Base-by-base conservation (phyloP, 768 basidiomycete genomes). In the Phaeotremella fagi region DNA sequence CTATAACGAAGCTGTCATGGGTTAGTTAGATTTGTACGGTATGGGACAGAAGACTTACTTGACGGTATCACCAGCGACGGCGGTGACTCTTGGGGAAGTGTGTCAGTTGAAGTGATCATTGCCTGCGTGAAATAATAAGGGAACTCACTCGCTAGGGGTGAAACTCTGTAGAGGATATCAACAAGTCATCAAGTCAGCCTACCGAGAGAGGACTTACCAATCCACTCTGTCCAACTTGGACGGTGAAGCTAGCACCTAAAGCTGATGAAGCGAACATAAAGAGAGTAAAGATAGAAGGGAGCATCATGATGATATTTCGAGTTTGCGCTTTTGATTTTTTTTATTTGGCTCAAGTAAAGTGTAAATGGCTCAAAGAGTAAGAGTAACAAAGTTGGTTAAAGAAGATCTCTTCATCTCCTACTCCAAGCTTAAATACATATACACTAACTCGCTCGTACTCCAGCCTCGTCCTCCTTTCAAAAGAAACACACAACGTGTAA, bases 31-130 rank as follows among this genome's bases (percentile, higher is more conserved):
- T 7, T 33, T 16, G 9, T 7, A 7, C 16, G 31, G 7, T 33
- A 7, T 33, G 31, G 31, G 20, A 26, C 7, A 18, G 18, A 24
- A 33, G 20, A 47, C 43, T 11, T 28, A 52, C 50, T 52, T 46
- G 38, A 52, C 41, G 24, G 36, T 31, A 28, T 52, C 50, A 16
- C 50, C 50, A 29, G 45, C 23, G 22, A 42, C 50, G 18, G 41
- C 50, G 11, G 23, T 28, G 24, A 52, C 29, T 23, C 25, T 52
- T 11, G 14, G 6, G 14, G 27, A 29, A 7, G 9, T 15, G 29
- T 6, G 35, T 48, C 15, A 25, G 44, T 7, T n/a, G n/a, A 42
- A 18, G 23, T 6, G 20, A 42, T 6, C 16, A 6, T 42, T 18
- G 7, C 18, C 15, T 26, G 12, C 14, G 26, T 11, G 20, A 46